phyloP scores from a whole-genome alignment of 2,329 filamentous ascomycete genomes.

The Pseudogymnoascus sp. region DNA sequence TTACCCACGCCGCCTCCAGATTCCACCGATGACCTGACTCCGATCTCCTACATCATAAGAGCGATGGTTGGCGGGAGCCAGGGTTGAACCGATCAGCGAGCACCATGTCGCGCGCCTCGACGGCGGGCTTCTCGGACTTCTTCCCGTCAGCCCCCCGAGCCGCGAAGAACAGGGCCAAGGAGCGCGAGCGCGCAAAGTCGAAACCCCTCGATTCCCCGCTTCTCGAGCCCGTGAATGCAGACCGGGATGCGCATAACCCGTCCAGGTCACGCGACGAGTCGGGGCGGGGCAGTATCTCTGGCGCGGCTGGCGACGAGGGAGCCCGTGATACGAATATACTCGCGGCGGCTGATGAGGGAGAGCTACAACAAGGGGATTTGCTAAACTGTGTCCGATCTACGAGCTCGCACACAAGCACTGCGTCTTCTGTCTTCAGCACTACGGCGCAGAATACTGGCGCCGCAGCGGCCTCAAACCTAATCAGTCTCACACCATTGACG shows the following conservation, averaged over 20 bases:
- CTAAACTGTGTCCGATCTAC: slow-evolving; percentile 65
- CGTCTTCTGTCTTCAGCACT: slow-evolving; percentile 62
- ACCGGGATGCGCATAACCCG: slow-evolving; percentile 28
- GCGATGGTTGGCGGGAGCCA: slow-evolving; percentile 9
- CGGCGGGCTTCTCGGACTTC: slow-evolving; percentile 78
- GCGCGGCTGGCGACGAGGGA: slow-evolving; percentile 13
- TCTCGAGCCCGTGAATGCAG: slow-evolving; percentile 28
- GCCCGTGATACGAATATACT: slow-evolving; percentile 20
- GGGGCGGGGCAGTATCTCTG: slow-evolving; percentile 27
- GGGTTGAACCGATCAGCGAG: slow-evolving; percentile 8
- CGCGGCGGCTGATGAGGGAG: slow-evolving; percentile 43
- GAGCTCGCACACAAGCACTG: slow-evolving; percentile 63
- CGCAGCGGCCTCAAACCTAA: slow-evolving; percentile 25
- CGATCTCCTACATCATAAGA: slow-evolving; percentile 2
- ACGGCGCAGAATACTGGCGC: slow-evolving; percentile 22
- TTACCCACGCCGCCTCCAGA: background rate
- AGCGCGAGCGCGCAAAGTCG: slow-evolving; percentile 52
- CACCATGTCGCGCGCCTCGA: slow-evolving; percentile 70
- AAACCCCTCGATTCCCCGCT: slow-evolving; percentile 24
- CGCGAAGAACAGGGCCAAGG: slow-evolving; percentile 49
- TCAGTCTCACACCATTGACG: slow-evolving; percentile 57
- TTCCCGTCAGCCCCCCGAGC: slow-evolving; percentile 64
- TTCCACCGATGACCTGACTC: background rate
- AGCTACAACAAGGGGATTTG: slow-evolving; percentile 55
- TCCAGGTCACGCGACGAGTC: slow-evolving; percentile 24